Percentiles rank a stretch among this genome's conserved stretches.
phyloP scores from a whole-genome alignment of 768 basidiomycete genomes.

The Calocybe cyanea region DNA sequence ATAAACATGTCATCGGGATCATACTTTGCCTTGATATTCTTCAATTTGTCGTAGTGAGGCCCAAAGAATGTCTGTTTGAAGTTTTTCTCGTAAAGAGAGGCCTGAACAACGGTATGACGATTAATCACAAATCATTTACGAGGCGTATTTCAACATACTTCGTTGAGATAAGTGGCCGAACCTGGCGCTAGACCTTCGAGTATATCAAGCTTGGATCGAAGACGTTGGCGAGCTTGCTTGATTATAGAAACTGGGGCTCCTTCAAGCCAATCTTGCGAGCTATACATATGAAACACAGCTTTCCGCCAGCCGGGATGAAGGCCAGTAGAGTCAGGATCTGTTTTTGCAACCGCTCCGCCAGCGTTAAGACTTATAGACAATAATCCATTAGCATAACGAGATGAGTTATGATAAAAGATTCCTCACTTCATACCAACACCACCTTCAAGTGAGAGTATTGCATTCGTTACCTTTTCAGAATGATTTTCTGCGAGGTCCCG shows the following conservation, averaged over 20 bases:
- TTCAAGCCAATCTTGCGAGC: constrained; percentile 23
- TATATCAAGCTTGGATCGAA: constrained; percentile 18
- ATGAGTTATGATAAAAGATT: too few species aligned
- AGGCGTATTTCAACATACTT: constrained; percentile 35
- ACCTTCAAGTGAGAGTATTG: constrained; percentile 13
- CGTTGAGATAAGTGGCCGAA: constrained; percentile 49
- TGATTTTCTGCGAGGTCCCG: constrained; percentile 1
- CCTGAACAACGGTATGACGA: constrained; percentile 30
- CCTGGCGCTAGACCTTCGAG: constrained; percentile 27
- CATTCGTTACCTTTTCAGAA: constrained; percentile 5
- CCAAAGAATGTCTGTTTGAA: constrained; percentile 44
- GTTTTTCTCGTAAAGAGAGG: constrained; percentile 37
- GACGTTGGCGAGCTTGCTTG: constrained; percentile 10
- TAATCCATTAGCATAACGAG: too few species aligned
- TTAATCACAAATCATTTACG: too few species aligned
- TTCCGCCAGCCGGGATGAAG: constrained; percentile 48
- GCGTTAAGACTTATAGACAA: constrained; percentile 32
- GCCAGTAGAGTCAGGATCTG: constrained; percentile 34
- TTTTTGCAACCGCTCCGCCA: constrained; percentile 39
- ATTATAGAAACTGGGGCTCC: constrained; percentile 21
- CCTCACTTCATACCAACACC: constrained; percentile 11
- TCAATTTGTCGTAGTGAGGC: constrained; percentile 34
- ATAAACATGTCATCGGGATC: constrained; percentile 45
- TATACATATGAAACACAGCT: constrained; percentile 29
- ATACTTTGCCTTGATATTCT: constrained; percentile 39